Conservation (phyloP, 1,139 yeast genomes). For the Pichia sp. region DNA sequence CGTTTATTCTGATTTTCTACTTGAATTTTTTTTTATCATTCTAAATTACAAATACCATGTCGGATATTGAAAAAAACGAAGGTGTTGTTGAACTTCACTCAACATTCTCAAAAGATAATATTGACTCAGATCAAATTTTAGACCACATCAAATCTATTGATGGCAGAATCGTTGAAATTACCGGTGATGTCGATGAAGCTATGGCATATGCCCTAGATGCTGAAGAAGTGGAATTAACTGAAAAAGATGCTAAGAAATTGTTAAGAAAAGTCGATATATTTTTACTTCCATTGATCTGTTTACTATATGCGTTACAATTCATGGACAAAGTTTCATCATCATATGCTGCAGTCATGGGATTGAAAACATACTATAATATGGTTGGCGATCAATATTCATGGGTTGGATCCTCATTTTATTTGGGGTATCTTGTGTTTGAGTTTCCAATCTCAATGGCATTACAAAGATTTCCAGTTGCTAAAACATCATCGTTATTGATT, state of each 20-base stretch:
- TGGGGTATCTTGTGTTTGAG: not conserved
- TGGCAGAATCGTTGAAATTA: not conserved
- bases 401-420: not conserved
- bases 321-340: not conserved
- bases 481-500: not conserved
- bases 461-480: not conserved
- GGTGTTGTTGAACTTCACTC: conserved; percentile 10
- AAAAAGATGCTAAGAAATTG: not conserved
- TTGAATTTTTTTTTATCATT: not conserved
- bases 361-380: not conserved
- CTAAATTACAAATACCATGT: conserved; percentile 1
- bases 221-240: not conserved
- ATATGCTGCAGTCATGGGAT: not conserved
- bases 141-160: not conserved
- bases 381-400: not conserved
- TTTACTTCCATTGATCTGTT: not conserved
- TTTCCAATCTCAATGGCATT: not conserved
- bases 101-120: conserved; percentile 19
- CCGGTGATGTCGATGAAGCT: not conserved
- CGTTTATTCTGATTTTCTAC: too few relatives aligned
- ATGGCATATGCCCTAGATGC: not conserved
- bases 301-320: not conserved
- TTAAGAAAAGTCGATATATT: not conserved
- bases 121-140: too few relatives aligned
- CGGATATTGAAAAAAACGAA: conserved; percentile 15